phyloP scores from a whole-genome alignment of 768 basidiomycete genomes.

The Astraeus odoratus region DNA sequence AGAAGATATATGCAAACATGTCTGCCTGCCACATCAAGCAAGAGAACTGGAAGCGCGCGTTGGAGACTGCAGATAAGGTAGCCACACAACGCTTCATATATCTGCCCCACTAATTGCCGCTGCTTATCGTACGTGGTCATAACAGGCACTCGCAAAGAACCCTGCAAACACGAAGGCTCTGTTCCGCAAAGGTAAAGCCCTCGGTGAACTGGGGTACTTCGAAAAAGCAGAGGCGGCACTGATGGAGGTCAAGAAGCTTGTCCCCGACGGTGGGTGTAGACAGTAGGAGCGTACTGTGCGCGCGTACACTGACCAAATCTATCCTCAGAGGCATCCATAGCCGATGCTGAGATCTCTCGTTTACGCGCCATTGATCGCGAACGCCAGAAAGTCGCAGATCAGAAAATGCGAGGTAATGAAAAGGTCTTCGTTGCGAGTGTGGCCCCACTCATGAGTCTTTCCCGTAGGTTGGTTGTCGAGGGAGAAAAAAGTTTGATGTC shows the following conservation, averaged over 20 bases:
- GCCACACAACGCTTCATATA: neutral
- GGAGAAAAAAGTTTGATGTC: conserved; percentile 23
- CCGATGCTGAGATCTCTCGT: conserved; percentile 59
- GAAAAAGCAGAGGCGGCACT: conserved; percentile 66
- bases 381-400: conserved; percentile 54
- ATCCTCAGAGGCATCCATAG: conserved; percentile 44
- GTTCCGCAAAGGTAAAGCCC: conserved; percentile 75
- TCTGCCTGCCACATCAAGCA: conserved; percentile 78
- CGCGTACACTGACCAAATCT: neutral
- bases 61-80: conserved; percentile 80
- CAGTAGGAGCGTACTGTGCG: neutral
- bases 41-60: conserved; percentile 69
- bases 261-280: conserved; percentile 43
- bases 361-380: conserved; percentile 59
- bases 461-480: conserved; percentile 26
- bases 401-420: conserved; percentile 64
- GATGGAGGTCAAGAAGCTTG: conserved; percentile 57
- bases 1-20: conserved; percentile 84
- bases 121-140: neutral
- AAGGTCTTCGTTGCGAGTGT: neutral
- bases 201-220: conserved; percentile 69
- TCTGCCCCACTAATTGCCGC: neutral
- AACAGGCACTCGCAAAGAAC: conserved; percentile 58
- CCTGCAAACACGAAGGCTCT: conserved; percentile 70
- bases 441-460: conserved; percentile 1